phyloP scores from a whole-genome alignment of 2,329 filamentous ascomycete genomes.

The Delphinella strobiligena region DNA sequence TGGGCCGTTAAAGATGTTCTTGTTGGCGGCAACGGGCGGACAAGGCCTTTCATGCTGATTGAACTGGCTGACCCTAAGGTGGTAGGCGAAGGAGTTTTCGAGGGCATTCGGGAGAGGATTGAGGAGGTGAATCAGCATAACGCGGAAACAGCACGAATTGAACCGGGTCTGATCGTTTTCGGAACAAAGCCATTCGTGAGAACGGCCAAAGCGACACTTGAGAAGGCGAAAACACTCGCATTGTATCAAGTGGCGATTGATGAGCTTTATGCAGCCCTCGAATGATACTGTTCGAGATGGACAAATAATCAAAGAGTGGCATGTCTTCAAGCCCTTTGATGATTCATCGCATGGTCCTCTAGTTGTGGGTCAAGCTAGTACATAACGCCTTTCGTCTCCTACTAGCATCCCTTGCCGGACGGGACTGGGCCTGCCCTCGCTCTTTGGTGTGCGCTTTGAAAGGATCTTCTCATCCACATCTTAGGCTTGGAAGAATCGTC shows the following conservation, averaged over 20 bases:
- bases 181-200: not conserved
- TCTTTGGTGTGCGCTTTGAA: too few species aligned
- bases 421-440: too few species aligned
- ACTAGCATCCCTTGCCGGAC: too few species aligned
- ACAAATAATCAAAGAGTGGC: not conserved
- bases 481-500: too few species aligned
- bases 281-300: not conserved
- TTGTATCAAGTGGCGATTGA: constrained; percentile 3
- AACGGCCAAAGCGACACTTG: constrained; percentile 4
- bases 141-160: constrained; percentile 1
- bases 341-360: too few species aligned
- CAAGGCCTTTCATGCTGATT: constrained; percentile 6
- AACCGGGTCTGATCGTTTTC: not conserved
- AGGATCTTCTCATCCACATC: too few species aligned
- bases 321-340: too few species aligned
- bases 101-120: constrained; percentile 2
- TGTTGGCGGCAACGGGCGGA: constrained; percentile 4
- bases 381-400: too few species aligned
- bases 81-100: not conserved
- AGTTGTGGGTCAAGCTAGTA: too few species aligned
- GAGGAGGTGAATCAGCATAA: constrained; percentile 5
- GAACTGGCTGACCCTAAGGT: not conserved
- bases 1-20: not conserved
- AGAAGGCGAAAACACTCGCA: constrained; percentile 2
- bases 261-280: not conserved